These are phyloP conservation scores for Helianthus tuberosus DNA, from an alignment of 129 eudicot species.

Conservation along the genomic window DNA sequence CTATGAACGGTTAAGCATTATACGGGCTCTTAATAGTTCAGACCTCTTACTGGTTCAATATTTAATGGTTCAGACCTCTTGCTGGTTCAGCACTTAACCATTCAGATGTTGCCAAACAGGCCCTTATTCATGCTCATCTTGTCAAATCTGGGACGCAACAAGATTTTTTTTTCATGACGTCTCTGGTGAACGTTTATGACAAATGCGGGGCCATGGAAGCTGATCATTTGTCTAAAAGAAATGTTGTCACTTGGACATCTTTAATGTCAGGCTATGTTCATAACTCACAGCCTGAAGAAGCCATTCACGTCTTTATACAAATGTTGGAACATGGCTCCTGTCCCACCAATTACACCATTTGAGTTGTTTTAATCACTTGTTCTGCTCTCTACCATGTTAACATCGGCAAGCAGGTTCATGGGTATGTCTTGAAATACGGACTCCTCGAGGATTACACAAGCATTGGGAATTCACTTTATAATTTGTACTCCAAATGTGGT, in stretches of 20 bases:
- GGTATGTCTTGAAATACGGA: slow-evolving; percentile 58
- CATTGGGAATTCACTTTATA: slow-evolving; percentile 73
- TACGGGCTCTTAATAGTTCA: too few species aligned
- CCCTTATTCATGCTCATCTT: slow-evolving; percentile 77
- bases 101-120: too few species aligned
- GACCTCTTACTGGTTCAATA: too few species aligned
- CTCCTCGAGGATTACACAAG: slow-evolving; percentile 54
- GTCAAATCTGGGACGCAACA: slow-evolving; percentile 57
- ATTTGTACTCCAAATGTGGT: slow-evolving; percentile 64
- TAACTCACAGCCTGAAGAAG: slow-evolving; percentile 61
- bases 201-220: slow-evolving; percentile 67
- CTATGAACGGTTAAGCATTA: too few species aligned
- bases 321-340: slow-evolving; percentile 70
- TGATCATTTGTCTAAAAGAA: slow-evolving; percentile 58
- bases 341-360: slow-evolving; percentile 77
- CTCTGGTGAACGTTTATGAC: slow-evolving; percentile 74
- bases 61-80: too few species aligned
- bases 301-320: slow-evolving; percentile 49
- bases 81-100: too few species aligned
- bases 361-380: slow-evolving; percentile 63
- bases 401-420: slow-evolving; percentile 71
- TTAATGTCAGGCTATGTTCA: slow-evolving; percentile 82
- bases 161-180: slow-evolving; percentile 72
- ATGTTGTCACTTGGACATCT: slow-evolving; percentile 90
- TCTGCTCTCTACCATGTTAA: slow-evolving; percentile 39